Base-by-base conservation (phyloP, 768 basidiomycete genomes). In the Panaeolus papilionaceus region DNA sequence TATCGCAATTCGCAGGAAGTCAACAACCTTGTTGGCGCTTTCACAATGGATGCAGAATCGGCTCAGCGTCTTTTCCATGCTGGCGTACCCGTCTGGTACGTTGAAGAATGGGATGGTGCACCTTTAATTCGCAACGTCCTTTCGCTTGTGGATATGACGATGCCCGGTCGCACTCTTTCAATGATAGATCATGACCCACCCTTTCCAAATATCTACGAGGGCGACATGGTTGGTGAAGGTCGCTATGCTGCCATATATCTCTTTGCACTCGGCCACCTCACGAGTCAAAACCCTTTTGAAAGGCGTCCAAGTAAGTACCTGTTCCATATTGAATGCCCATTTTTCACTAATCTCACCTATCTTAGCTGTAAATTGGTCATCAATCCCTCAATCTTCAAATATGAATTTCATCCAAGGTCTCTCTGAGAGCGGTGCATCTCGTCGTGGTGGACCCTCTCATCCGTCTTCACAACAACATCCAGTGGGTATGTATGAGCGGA, bases 71-170 rank as follows among this genome's bases (percentile, higher is more conserved):
- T 73, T 2, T 18, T 26, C 9, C 33, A 47, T 0, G 72, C 73
- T 20, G 71, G 74, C 0, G 18, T 75, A 0, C 74, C 73, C 2
- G 69, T 75, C 9, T 76, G 73, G 74, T 67, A 66, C 12, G 54
- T 75, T 4, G 47, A 64, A 54, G 26, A 39, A 38, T 67, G 61
- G 26, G 33, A 40, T 26, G 54, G 47, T 14, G 45, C 47, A 51
- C 38, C 62, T 12, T 40, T 67, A 23, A 38, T 40, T 16, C 47
- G 62, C 40, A 62, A 62, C 14, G 37, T 66, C 26, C 61, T 44
- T 23, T 45, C 47, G 14, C 11, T 66, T 11, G 61, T 62, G 40
- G 26, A 54, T 9, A 1, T 54, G 9, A 33, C 51, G 0, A 54
- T 54, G 51, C 51, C 51, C 2, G 8, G 4, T 10, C 51, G 2